These are phyloP conservation scores for Penicillium sp. DNA, from an alignment of 2,329 filamentous ascomycete genomes.

Conservation along the genomic window DNA sequence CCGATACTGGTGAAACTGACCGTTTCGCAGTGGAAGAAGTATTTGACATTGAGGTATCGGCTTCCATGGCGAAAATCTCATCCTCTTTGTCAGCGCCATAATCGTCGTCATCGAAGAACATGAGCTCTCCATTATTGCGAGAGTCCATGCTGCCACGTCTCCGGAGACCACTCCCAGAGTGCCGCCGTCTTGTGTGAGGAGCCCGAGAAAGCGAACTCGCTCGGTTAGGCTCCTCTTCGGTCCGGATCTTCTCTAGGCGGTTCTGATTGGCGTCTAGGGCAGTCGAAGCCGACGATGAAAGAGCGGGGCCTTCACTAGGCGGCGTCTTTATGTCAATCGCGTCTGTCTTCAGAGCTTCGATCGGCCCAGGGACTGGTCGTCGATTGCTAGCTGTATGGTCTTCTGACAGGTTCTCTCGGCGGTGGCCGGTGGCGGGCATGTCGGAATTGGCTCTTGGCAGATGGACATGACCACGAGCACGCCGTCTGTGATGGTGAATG, in stretches of 20 bases:
- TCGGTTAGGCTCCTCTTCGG: slow-evolving; percentile 40
- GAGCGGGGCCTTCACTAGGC: slow-evolving; percentile 21
- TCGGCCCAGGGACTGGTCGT: slow-evolving; percentile 13
- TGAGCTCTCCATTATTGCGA: slow-evolving; percentile 64
- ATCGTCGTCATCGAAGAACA: slow-evolving; percentile 83
- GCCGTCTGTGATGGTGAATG: slow-evolving; percentile 69
- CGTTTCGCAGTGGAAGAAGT: slow-evolving; percentile 2
- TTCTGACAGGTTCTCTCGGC: slow-evolving; percentile 30
- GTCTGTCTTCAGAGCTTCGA: slow-evolving; percentile 17
- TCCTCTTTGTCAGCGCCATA: slow-evolving; percentile 71
- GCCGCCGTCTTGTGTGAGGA: slow-evolving; percentile 52
- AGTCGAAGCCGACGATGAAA: slow-evolving; percentile 35
- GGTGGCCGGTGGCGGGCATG: slow-evolving; percentile 14
- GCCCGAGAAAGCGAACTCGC: slow-evolving; percentile 24
- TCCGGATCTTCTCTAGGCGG: slow-evolving; percentile 28
- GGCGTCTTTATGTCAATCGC: slow-evolving; percentile 25
- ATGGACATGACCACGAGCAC: slow-evolving; percentile 54
- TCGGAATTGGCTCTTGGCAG: slow-evolving; percentile 46
- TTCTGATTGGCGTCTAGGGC: slow-evolving; percentile 29
- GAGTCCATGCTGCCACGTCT: slow-evolving; percentile 63
- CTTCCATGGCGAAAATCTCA: slow-evolving; percentile 61
- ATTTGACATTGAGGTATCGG: slow-evolving; percentile 29
- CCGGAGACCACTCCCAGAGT: slow-evolving; percentile 76
- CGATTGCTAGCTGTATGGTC: slow-evolving; percentile 23
- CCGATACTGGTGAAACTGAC: slow-evolving; percentile 12